phyloP scores from a whole-genome alignment of 495 filamentous ascomycete genomes.

The Sordaria brevicollis region DNA sequence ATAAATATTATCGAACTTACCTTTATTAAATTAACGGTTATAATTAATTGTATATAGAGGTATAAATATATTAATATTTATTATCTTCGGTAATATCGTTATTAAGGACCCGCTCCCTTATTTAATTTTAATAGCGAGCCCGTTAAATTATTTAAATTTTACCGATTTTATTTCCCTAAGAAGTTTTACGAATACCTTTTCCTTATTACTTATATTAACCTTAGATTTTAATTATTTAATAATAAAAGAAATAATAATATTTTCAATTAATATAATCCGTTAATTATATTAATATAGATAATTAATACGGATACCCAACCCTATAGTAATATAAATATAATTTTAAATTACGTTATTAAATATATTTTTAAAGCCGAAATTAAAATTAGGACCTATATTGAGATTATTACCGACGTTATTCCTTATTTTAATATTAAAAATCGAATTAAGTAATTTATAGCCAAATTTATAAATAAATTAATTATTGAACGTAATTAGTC shows the following conservation, averaged over 20 bases:
- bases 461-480: neutral
- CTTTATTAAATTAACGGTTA: too few relatives aligned
- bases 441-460: neutral
- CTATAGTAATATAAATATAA: neutral
- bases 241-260: neutral
- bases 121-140: too few relatives aligned
- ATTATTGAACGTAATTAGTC: neutral
- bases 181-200: too few relatives aligned
- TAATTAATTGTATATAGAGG: too few relatives aligned
- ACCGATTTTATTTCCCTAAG: too few relatives aligned
- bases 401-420: neutral
- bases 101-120: too few relatives aligned
- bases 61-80: too few relatives aligned
- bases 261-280: neutral
- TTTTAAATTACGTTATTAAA: neutral
- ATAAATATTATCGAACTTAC: too few relatives aligned
- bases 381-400: neutral
- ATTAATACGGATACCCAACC: neutral
- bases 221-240: neutral
- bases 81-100: too few relatives aligned
- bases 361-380: neutral
- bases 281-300: neutral
- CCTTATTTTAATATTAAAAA: neutral
- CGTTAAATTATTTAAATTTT: too few relatives aligned
- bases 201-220: too few relatives aligned